Percentiles rank a stretch among this genome's conserved stretches.
Conservation (phyloP, 164 flowering plant genomes). For the Malania oleifera region DNA sequence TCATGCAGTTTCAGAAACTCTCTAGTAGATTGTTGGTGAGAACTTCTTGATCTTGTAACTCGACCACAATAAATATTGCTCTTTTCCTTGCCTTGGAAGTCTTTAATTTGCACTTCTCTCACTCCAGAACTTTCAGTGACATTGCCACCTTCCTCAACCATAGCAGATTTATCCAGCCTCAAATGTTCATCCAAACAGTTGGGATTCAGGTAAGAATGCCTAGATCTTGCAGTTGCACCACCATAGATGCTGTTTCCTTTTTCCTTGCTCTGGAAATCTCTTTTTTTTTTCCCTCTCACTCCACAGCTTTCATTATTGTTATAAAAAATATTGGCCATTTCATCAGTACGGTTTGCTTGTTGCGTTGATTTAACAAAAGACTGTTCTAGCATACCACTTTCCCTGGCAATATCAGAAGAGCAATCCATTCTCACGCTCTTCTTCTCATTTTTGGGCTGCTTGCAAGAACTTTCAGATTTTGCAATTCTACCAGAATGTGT, state of each 20-base stretch:
- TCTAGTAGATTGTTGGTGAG: no score
- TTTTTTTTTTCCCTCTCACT: slow-evolving; percentile 2
- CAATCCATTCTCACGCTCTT: not conserved
- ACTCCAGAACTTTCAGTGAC: not conserved
- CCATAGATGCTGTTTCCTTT: slow-evolving; percentile 6
- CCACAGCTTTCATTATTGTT: slow-evolving; percentile 8
- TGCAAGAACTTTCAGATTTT: slow-evolving; percentile 16
- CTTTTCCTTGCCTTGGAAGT: no score
- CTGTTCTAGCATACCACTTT: not conserved
- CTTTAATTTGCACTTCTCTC: no score
- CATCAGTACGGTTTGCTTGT: slow-evolving; percentile 6
- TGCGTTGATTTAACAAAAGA: not conserved
- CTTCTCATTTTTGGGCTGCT: not conserved
- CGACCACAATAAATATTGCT: no score
- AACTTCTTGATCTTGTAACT: no score
- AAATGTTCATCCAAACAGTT: slow-evolving; percentile 3
- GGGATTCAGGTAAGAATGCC: slow-evolving; percentile 13
- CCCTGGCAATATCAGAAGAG: not conserved
- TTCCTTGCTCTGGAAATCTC: slow-evolving; percentile 6
- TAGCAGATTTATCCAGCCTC: slow-evolving; percentile 6
- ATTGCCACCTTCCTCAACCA: slow-evolving; percentile 13
- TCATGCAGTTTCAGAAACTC: no score
- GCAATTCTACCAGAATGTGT: slow-evolving; percentile 8
- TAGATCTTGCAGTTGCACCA: slow-evolving; percentile 23
- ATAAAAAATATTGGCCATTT: slow-evolving; percentile 10